Conservation (phyloP, 164 flowering plant species). For the Pachysandra terminalis region DNA sequence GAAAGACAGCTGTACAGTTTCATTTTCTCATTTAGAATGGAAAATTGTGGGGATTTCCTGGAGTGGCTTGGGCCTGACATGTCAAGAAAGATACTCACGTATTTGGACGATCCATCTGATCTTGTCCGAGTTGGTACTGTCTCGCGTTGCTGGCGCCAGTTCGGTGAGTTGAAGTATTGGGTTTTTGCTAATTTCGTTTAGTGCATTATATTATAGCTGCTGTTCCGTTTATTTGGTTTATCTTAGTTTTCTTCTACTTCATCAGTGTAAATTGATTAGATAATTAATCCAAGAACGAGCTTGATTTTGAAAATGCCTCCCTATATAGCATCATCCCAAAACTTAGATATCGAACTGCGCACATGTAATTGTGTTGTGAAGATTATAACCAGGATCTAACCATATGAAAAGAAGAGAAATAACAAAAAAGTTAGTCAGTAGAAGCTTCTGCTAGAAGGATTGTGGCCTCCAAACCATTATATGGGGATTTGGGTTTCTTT, state of each 20-base stretch:
- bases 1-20: background rate
- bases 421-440: no score
- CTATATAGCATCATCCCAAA: no score
- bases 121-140: slow-evolving; percentile 53
- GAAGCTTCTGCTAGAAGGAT: no score
- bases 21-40: slow-evolving; percentile 26
- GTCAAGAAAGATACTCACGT: slow-evolving; percentile 34
- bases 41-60: slow-evolving; percentile 39
- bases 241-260: background rate
- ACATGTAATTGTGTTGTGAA: no score
- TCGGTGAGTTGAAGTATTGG: slow-evolving; percentile 41
- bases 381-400: no score
- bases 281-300: no score
- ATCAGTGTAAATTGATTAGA: no score
- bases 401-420: no score
- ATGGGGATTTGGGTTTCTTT: no score
- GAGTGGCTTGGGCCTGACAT: slow-evolving; percentile 43
- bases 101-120: slow-evolving; percentile 70
- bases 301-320: no score
- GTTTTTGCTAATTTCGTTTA: background rate
- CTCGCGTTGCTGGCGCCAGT: slow-evolving; percentile 63
- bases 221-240: background rate
- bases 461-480: no score
- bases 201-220: background rate
- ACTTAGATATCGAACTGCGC: no score